phyloP scores from a whole-genome alignment of 176 grass and related monocot genomes.

The Oropetium thomaeum region DNA sequence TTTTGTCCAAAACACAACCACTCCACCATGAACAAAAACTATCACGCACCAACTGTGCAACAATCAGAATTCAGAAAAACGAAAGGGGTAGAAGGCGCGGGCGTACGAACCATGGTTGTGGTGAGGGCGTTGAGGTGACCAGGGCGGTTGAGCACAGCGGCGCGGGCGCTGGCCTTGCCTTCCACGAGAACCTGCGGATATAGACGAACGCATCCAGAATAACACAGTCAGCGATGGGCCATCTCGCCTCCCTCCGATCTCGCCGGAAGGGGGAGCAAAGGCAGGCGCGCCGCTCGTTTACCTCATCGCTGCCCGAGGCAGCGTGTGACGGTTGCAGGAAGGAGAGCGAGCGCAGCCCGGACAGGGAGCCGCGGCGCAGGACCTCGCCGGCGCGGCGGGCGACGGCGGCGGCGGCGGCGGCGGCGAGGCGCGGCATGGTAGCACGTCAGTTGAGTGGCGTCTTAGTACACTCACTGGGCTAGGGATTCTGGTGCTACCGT shows the following conservation, averaged over 20 bases:
- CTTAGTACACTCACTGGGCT: no score
- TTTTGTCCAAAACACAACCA: background rate
- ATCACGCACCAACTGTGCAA: background rate
- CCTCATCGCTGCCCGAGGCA: conserved; percentile 45
- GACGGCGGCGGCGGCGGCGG: conserved; percentile 40
- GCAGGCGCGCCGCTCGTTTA: background rate
- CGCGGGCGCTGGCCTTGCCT: conserved; percentile 69
- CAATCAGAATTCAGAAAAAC: no score
- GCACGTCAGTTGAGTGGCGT: no score
- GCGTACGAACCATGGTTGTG: conserved; percentile 52
- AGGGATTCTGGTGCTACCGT: no score
- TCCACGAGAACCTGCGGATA: conserved; percentile 68
- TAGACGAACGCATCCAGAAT: background rate
- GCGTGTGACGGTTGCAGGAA: conserved; percentile 13
- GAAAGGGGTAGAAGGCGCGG: background rate
- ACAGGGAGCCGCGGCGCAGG: conserved; percentile 4
- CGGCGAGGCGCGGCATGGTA: conserved; percentile 41
- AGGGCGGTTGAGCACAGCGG: conserved; percentile 79
- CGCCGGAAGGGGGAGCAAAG: background rate
- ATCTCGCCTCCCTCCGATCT: conserved; percentile 9
- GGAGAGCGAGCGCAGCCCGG: background rate
- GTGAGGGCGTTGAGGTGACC: conserved; percentile 67
- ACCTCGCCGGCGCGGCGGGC: conserved; percentile 38
- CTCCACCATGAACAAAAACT: background rate
- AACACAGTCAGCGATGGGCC: background rate